Conservation (phyloP, 2,329 filamentous ascomycete species). For the Penicillium sumatraense region DNA sequence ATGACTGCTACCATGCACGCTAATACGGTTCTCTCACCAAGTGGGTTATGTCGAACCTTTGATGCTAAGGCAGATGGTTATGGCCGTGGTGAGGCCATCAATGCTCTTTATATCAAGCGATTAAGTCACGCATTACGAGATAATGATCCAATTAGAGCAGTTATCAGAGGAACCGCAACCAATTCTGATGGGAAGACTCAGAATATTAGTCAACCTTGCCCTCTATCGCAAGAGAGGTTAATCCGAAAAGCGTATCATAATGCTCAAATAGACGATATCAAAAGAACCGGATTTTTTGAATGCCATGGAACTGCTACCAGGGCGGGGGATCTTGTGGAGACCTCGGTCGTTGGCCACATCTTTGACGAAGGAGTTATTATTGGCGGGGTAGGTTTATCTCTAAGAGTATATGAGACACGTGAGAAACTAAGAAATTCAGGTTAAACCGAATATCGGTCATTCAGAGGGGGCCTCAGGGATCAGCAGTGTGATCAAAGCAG, state of each 20-base stretch:
- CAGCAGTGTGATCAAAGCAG: constrained; percentile 23
- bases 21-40: constrained; percentile 42
- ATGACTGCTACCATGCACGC: constrained; percentile 24
- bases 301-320: constrained; percentile 11
- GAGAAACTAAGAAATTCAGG: no score
- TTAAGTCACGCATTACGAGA: constrained; percentile 53
- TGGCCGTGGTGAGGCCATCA: constrained; percentile 55
- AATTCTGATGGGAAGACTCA: constrained; percentile 34
- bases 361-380: not conserved
- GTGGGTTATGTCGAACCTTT: constrained; percentile 54
- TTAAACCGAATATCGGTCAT: constrained; percentile 12
- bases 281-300: not conserved
- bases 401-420: no score
- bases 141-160: constrained; percentile 37
- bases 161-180: constrained; percentile 36
- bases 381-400: no score
- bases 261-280: no score
- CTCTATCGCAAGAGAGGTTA: not conserved
- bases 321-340: constrained; percentile 9
- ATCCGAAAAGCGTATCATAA: not conserved
- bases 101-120: constrained; percentile 52
- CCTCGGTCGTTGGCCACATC: not conserved
- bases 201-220: not conserved
- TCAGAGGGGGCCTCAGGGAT: constrained; percentile 35
- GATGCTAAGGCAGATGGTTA: constrained; percentile 56